phyloP scores from a whole-genome alignment of 1,284 basidiomycete genomes.

The Microbotryum silenes-acaulis region DNA sequence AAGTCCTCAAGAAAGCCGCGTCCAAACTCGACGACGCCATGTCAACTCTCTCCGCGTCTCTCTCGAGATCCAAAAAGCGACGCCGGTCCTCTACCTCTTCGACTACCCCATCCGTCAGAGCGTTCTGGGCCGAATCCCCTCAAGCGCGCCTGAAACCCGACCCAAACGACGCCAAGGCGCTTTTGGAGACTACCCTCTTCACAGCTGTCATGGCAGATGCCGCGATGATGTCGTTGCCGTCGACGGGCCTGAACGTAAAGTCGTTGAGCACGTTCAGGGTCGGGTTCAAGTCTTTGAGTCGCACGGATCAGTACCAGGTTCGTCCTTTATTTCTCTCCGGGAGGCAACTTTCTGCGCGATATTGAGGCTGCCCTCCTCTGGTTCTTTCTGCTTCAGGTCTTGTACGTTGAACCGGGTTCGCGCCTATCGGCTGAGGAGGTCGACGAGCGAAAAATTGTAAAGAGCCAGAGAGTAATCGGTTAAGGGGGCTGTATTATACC shows the following conservation, averaged over 20 bases:
- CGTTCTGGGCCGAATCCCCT: too few relatives aligned
- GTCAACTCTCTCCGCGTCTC: neutral
- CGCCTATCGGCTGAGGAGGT: constrained; percentile 16
- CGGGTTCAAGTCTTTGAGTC: constrained; percentile 28
- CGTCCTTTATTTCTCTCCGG: neutral
- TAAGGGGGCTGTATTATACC: too few relatives aligned
- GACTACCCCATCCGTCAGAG: too few relatives aligned
- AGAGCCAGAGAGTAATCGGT: constrained; percentile 1
- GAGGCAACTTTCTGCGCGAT: neutral
- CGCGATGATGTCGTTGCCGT: neutral
- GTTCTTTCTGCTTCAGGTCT: constrained; percentile 4
- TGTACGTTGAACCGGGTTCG: constrained; percentile 19
- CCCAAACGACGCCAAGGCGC: neutral
- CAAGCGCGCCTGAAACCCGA: constrained; percentile 4
- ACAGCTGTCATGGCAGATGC: neutral
- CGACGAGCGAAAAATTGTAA: constrained; percentile 8
- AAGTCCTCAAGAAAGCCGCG: neutral
- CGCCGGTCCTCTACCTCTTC: neutral
- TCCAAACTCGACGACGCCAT: too few relatives aligned
- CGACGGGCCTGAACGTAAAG: constrained; percentile 2
- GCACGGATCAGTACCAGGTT: constrained; percentile 35
- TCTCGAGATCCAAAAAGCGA: neutral
- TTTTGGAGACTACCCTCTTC: neutral
- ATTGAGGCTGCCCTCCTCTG: too few relatives aligned
- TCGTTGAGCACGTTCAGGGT: constrained; percentile 31